These are phyloP conservation scores for Musa acuminata DNA, from an alignment of 176 grass and related monocot genomes.

Conservation along the genomic window DNA sequence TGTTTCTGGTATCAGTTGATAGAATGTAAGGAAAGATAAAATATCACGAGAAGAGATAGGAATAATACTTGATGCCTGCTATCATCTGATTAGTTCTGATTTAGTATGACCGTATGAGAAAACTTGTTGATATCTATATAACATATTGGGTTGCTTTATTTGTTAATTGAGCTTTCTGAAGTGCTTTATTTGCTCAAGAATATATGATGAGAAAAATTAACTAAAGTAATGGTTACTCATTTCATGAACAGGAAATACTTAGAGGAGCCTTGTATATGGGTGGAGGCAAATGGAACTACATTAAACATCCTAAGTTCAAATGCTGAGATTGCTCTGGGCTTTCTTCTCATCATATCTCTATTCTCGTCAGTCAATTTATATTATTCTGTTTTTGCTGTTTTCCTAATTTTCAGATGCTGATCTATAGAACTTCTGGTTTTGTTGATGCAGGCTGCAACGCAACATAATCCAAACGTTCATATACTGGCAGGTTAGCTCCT, in stretches of 20 bases:
- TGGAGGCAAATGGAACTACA: conserved; percentile 56
- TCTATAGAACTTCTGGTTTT: conserved; percentile 16
- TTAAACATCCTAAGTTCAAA: conserved; percentile 66
- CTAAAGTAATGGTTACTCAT: conserved; percentile 11
- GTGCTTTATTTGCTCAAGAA: too few relatives aligned
- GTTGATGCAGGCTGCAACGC: conserved; percentile 64
- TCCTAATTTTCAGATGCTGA: conserved; percentile 3
- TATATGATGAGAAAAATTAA: not conserved
- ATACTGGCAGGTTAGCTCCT: conserved; percentile 89
- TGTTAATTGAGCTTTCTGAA: too few relatives aligned
- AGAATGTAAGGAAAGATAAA: too few relatives aligned
- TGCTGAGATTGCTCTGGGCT: conserved; percentile 77
- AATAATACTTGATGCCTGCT: too few relatives aligned
- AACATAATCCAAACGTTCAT: conserved; percentile 93
- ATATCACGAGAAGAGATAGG: too few relatives aligned
- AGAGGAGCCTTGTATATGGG: conserved; percentile 75
- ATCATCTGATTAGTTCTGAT: too few relatives aligned
- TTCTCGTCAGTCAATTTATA: conserved; percentile 75
- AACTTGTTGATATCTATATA: too few relatives aligned
- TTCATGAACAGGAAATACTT: conserved; percentile 69
- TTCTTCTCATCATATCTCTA: conserved; percentile 77
- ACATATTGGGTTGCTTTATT: too few relatives aligned
- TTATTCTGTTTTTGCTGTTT: conserved; percentile 18
- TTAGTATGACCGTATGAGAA: too few relatives aligned
- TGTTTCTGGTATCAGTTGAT: too few relatives aligned